Conservation (phyloP, 2,329 filamentous ascomycete genomes). For the Scopulariopsis brevicaulis region DNA sequence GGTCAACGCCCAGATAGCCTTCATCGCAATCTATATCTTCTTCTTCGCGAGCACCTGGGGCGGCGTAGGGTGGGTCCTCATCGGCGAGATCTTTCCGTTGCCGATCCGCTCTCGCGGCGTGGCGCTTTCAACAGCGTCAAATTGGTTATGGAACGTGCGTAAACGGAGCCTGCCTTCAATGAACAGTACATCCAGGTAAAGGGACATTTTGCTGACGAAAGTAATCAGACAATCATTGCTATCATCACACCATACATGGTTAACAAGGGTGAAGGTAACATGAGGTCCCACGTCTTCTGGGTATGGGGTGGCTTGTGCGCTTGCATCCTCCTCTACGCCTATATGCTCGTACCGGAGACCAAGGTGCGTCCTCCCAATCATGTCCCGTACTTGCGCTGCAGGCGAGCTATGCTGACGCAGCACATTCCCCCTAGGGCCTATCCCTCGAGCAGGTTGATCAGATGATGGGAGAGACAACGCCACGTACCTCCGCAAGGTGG, state of each 20-base stretch:
- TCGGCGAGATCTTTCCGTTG: constrained; percentile 83
- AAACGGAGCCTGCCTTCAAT: too few species aligned
- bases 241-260: constrained; percentile 68
- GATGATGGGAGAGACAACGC: constrained; percentile 81
- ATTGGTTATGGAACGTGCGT: constrained; percentile 94
- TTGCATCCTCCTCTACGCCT: constrained; percentile 49
- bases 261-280: constrained; percentile 43
- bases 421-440: too few species aligned
- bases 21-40: constrained; percentile 89
- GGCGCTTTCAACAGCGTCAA: constrained; percentile 74
- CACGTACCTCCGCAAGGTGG: constrained; percentile 68
- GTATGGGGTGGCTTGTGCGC: constrained; percentile 61
- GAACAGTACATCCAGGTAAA: too few species aligned
- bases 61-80: constrained; percentile 68
- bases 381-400: too few species aligned
- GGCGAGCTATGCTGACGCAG: too few species aligned
- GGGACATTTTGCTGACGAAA: too few species aligned
- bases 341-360: constrained; percentile 64
- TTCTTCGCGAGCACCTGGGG: constrained; percentile 88
- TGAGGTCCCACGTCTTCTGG: constrained; percentile 63
- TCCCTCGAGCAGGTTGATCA: constrained; percentile 71
- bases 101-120: constrained; percentile 83
- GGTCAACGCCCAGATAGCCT: constrained; percentile 64
- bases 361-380: too few species aligned
- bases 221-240: constrained; percentile 53